Base-by-base conservation (phyloP, 192 early-diverging fungal genomes). In the Coemansia sp. region DNA sequence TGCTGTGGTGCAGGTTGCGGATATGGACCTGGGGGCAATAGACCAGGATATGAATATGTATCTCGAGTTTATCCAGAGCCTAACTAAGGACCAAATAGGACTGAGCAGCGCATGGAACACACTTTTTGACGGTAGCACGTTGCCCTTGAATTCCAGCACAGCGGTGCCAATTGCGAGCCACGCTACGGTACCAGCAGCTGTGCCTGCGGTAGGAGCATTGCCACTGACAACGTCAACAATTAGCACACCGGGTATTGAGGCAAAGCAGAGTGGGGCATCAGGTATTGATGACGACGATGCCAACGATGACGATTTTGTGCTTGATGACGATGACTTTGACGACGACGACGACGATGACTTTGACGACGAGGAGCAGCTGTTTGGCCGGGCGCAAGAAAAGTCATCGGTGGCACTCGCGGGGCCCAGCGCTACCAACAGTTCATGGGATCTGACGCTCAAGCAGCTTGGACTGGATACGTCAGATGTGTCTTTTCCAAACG, bases 231-330 rank as follows among this genome's bases (percentile, higher is more conserved):
- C 23, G 27, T 6, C 59, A 22, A 21, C 37, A 4, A 19, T 43
- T 5, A 45, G 24, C 22, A 10, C 35, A 17, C 6, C 22, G 24
- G 24, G 25, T 1, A 25, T 6, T 24, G 29, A 27, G 25, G 14
- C 6, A 5, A 2, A 19, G 15, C 19, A 29, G 21, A 51, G 14
- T 15, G 41, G 38, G 10, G 39, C 21, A 10, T 27, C 14, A 7
- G 60, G 17, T 7, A 64, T 63, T 7, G 78, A 81, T 21, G 78
- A 81, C 22, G 78, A 81, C 25, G 78, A 81, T 41, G 67, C 67
- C 19, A 72, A 65, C 32, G 78, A 81, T 53, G 78, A 58, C 6
- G 78, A 81, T 15, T 81, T 81, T 75, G 69, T 81, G n/a, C 61
- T 81, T 2, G 61, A 67, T 22, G 69, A 72, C 9, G 56, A 23